Base-by-base conservation (phyloP, 768 basidiomycete species). In the Termitomyces sp. region DNA sequence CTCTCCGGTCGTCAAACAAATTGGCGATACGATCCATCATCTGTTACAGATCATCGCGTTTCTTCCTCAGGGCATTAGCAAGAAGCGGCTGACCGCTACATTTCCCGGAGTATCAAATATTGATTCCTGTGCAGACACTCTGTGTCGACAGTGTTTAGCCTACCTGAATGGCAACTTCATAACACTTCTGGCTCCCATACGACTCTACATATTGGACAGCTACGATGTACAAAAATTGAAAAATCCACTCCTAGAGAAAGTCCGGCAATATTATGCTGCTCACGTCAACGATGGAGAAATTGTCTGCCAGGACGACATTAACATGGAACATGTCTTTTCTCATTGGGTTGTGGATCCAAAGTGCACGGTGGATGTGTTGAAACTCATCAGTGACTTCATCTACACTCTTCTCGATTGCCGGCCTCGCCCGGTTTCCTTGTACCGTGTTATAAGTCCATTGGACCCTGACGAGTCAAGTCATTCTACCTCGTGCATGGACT, bases 111-210 rank as follows among this genome's bases (percentile, higher is more conserved):
- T n/a, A 33, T 5, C 20, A 5, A 15, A 50, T 5, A 57, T 64
- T 3, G 50, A 48, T 16, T n/a, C 15, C 2, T 57, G 50, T 28
- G 59, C 54, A 12, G 49, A 63, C 12, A 18, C 16, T 5, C 22
- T 66, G 28, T 60, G 59, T 56, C 58, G 40, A 45, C 62, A 58
- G 9, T 66, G 62, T 4, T 35, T 66, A 2, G 44, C 54, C 8
- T 62, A 63, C 48, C 20, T 32, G 16, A 61, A 58, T 32, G 45
- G 51, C 8, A 48, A 35, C 12, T 63, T 60, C 36, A 58, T 65
- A 20, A 63, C 62, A 4, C 52, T 65, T 44, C 62, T 65, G 16
- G 65, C 65, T 16, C 65, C 65, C 7, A 63, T 66, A 7, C 55
- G 62, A 35, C 62, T 66, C 44, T 61, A 63, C 54, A 58, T 66